A percentile compares a stretch with the other conserved stretches of the same genome.
Evolutionary conservation across 164 flowering plant species (phyloP).

Genomic region (Dillenia suffruticosa): DNA sequence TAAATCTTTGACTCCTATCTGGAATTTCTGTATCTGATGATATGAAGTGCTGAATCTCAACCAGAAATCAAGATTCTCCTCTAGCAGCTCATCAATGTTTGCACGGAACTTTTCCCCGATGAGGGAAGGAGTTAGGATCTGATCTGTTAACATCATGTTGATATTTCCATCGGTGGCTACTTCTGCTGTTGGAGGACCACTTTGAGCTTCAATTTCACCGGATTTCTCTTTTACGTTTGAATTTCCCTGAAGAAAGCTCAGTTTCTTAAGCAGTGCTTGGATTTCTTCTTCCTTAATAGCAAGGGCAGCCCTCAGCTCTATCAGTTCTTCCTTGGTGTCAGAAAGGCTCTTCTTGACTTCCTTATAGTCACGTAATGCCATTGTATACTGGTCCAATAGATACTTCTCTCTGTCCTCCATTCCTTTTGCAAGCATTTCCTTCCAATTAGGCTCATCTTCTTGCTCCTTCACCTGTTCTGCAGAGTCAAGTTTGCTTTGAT

Average conservation of each 20-base stretch:
- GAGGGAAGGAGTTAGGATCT: constrained; percentile 21
- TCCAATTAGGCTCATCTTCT: constrained; percentile 53
- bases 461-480: background rate
- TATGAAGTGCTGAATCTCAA: constrained; percentile 56
- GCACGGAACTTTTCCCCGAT: constrained; percentile 49
- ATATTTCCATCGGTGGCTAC: constrained; percentile 25
- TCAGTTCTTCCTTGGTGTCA: constrained; percentile 27
- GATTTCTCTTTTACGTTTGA: constrained; percentile 10
- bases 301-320: constrained; percentile 33
- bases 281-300: constrained; percentile 58
- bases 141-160: constrained; percentile 17
- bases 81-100: constrained; percentile 58
- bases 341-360: constrained; percentile 40
- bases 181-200: background rate
- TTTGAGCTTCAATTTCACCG: constrained; percentile 2
- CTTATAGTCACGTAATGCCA: constrained; percentile 50
- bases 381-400: constrained; percentile 44
- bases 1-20: constrained; percentile 42
- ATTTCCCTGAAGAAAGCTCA: constrained; percentile 29
- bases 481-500: background rate
- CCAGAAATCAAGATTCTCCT: constrained; percentile 72
- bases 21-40: constrained; percentile 58
- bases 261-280: constrained; percentile 31
- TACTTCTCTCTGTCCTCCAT: constrained; percentile 46
- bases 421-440: constrained; percentile 36